Conservation (phyloP, 768 basidiomycete genomes). For the Paxillus rubicundulus region DNA sequence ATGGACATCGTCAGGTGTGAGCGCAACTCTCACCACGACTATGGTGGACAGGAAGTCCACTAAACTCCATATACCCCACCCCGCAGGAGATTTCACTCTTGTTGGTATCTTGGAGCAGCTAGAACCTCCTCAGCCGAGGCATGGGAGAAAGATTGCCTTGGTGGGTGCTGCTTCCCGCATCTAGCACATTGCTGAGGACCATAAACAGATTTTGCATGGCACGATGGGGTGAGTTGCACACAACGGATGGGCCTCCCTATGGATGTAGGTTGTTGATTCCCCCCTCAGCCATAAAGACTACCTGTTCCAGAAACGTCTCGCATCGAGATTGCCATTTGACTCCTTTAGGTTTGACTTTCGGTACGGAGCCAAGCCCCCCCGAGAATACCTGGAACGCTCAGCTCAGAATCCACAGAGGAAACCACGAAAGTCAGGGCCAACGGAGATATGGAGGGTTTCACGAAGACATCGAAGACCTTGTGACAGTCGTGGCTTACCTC, state of each 20-base stretch:
- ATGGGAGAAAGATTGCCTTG: constrained; percentile 62
- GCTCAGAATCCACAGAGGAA: constrained; percentile 48
- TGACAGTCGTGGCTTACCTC: constrained; percentile 62
- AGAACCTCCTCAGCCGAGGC: constrained; percentile 45
- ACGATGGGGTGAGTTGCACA: constrained; percentile 60
- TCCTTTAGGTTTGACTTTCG: constrained; percentile 88
- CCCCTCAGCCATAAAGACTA: constrained; percentile 77
- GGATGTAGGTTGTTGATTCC: neutral
- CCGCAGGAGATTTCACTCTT: constrained; percentile 43
- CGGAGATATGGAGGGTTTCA: constrained; percentile 60
- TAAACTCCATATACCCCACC: constrained; percentile 54
- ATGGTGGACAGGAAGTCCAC: constrained; percentile 37
- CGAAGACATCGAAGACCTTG: constrained; percentile 65
- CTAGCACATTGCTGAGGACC: constrained; percentile 15
- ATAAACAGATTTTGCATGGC: constrained; percentile 70
- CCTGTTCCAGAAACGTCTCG: constrained; percentile 74
- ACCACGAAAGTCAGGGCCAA: constrained; percentile 69
- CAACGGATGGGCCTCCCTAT: neutral
- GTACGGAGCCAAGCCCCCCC: constrained; percentile 38
- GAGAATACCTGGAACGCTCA: neutral
- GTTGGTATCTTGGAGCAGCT: constrained; percentile 65
- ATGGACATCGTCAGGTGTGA: constrained; percentile 10
- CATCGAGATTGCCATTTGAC: constrained; percentile 62
- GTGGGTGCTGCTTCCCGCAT: constrained; percentile 38
- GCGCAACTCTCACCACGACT: constrained; percentile 15